Evolutionary conservation across 352 stramenopile species (phyloP).

Genomic region (Globisporangium orthogonon): DNA sequence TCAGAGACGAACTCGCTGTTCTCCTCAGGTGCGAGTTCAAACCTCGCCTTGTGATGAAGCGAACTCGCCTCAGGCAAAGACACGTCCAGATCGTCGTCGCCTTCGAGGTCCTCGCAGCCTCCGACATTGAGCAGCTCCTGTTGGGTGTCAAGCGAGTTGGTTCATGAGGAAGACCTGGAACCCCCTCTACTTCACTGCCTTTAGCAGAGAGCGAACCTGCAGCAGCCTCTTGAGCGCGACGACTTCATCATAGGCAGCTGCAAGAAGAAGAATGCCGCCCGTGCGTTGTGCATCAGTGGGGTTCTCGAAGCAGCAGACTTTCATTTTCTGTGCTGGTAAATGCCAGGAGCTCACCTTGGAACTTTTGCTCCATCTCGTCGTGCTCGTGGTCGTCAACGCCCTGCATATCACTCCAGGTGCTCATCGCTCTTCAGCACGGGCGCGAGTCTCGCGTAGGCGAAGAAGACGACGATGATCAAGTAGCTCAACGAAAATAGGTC

Average conservation of each 20-base stretch:
- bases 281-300: background rate
- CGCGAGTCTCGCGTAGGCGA: background rate
- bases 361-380: slow-evolving; percentile 31
- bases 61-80: background rate
- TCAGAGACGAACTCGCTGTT: background rate
- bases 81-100: background rate
- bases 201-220: slow-evolving; percentile 16
- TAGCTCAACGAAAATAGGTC: no score
- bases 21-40: background rate
- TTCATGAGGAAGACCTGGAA: background rate
- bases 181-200: no score
- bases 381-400: background rate
- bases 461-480: no score
- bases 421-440: background rate
- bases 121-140: slow-evolving; percentile 7
- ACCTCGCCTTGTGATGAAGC: background rate
- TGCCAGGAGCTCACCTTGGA: slow-evolving; percentile 19
- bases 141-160: background rate
- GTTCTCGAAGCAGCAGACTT: background rate
- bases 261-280: background rate
- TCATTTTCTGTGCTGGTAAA: background rate
- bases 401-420: background rate
- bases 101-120: background rate
- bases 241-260: slow-evolving; percentile 54
- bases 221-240: slow-evolving; percentile 47